These are phyloP conservation scores for Pelargonium cotyledonis DNA, from an alignment of 441 rosid genomes.

Conservation along the genomic window DNA sequence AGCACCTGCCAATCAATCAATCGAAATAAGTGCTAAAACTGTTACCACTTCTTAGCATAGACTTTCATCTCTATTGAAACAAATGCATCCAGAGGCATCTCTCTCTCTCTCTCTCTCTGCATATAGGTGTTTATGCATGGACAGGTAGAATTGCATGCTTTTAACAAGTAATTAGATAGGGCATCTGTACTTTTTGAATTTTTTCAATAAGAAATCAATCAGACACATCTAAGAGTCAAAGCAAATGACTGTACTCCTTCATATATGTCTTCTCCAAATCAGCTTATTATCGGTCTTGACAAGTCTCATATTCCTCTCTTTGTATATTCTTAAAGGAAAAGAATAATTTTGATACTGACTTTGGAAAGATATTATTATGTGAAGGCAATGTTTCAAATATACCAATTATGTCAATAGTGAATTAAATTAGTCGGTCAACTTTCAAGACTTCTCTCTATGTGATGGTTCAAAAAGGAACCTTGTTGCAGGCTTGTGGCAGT, in stretches of 20 bases:
- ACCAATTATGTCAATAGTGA: not conserved
- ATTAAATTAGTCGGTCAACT: not conserved
- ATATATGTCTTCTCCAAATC: too few relatives aligned
- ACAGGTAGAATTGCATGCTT: not conserved
- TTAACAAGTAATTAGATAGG: not conserved
- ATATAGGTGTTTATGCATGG: not conserved
- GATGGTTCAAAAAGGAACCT: not conserved
- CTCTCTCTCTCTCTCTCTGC: not conserved
- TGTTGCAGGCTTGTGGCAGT: not conserved
- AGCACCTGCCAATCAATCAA: constrained; percentile 97
- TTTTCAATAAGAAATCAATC: too few relatives aligned
- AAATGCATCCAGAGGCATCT: not conserved
- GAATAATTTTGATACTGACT: not conserved
- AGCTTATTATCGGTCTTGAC: too few relatives aligned
- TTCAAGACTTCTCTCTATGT: not conserved
- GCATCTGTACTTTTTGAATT: not conserved
- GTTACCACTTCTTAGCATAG: constrained; percentile 33
- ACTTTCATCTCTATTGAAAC: constrained; percentile 14
- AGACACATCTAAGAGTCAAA: too few relatives aligned
- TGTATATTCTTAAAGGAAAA: not conserved
- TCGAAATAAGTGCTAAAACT: constrained; percentile 71
- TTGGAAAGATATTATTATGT: not conserved
- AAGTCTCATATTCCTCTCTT: not conserved
- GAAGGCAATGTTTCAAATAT: not conserved
- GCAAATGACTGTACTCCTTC: too few relatives aligned